Evolutionary conservation across 345 rosid genomes (phyloP).

Genomic region (Populus euphratica): DNA sequence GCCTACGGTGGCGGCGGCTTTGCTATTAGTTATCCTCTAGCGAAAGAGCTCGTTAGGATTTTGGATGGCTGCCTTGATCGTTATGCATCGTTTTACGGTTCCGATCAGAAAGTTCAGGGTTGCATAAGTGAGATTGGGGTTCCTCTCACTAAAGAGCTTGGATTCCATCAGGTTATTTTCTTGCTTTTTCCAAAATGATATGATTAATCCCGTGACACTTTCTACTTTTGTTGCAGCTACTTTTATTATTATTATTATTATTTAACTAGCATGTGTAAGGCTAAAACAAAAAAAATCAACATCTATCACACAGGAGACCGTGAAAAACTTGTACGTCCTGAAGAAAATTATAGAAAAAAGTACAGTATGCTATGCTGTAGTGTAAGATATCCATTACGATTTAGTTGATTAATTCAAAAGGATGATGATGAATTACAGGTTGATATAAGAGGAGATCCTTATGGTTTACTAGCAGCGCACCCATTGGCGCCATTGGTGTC

Average conservation of each 20-base stretch:
- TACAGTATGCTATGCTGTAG: too few relatives aligned
- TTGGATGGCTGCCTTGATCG: slow-evolving; percentile 84
- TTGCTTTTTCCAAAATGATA: not conserved
- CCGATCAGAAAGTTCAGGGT: slow-evolving; percentile 78
- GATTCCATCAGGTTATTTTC: slow-evolving; percentile 76
- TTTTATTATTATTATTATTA: too few relatives aligned
- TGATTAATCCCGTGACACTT: too few relatives aligned
- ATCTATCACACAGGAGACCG: too few relatives aligned
- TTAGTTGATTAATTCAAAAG: not conserved
- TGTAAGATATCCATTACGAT: too few relatives aligned
- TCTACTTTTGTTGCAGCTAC: too few relatives aligned
- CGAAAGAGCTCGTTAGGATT: slow-evolving; percentile 59
- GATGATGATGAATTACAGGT: slow-evolving; percentile 34
- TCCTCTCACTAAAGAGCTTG: slow-evolving; percentile 69
- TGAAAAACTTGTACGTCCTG: too few relatives aligned
- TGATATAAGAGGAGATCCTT: slow-evolving; percentile 73
- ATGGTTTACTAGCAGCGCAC: slow-evolving; percentile 77
- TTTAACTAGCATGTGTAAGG: too few relatives aligned
- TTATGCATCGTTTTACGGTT: slow-evolving; percentile 66
- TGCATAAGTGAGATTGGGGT: slow-evolving; percentile 83
- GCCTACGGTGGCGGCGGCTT: slow-evolving; percentile 91
- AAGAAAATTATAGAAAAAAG: too few relatives aligned
- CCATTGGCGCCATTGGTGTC: slow-evolving; percentile 84
- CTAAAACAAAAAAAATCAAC: too few relatives aligned
- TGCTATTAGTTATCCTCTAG: slow-evolving; percentile 73